A percentile compares a stretch with the other conserved stretches of the same genome.
Evolutionary conservation across 257 asterid species (phyloP).

Genomic region (Knoxia roxburghii): DNA sequence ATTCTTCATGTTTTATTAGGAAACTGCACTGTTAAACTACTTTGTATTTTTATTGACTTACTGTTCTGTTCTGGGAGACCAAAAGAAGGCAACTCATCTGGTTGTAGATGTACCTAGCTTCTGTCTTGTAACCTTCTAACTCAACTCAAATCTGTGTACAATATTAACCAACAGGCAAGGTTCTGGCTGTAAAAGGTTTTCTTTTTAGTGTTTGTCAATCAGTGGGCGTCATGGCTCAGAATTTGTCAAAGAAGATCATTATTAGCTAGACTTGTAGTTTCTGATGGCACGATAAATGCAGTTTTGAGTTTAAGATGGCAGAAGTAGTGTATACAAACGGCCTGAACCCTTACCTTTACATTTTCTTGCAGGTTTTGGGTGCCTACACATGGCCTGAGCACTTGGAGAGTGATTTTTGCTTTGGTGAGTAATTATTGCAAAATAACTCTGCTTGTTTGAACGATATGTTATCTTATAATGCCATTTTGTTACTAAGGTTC

Average conservation of each 20-base stretch:
- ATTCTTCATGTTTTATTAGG: neutral
- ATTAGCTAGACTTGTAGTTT: neutral
- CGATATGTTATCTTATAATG: neutral
- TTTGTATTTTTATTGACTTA: neutral
- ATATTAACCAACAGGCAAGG: neutral
- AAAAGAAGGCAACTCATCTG: neutral
- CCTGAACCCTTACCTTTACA: constrained; percentile 17
- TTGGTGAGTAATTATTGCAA: constrained; percentile 43
- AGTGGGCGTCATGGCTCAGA: neutral
- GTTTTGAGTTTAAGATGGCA: neutral
- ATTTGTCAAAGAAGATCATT: neutral
- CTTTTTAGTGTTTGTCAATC: neutral
- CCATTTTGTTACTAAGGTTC: constrained; percentile 43
- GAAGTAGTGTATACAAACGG: neutral
- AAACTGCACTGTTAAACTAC: neutral
- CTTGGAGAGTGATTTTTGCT: constrained; percentile 66
- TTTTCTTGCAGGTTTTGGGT: constrained; percentile 57
- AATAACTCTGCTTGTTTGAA: constrained; percentile 9
- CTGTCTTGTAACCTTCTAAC: no score
- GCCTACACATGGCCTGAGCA: constrained; percentile 90
- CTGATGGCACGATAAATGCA: neutral
- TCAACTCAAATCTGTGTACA: no score
- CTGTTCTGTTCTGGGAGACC: neutral
- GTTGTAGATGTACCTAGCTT: neutral
- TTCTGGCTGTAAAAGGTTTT: neutral